These are phyloP conservation scores for Pythium rishiriense DNA, from an alignment of 352 stramenopile genomes.

Conservation along the genomic window DNA sequence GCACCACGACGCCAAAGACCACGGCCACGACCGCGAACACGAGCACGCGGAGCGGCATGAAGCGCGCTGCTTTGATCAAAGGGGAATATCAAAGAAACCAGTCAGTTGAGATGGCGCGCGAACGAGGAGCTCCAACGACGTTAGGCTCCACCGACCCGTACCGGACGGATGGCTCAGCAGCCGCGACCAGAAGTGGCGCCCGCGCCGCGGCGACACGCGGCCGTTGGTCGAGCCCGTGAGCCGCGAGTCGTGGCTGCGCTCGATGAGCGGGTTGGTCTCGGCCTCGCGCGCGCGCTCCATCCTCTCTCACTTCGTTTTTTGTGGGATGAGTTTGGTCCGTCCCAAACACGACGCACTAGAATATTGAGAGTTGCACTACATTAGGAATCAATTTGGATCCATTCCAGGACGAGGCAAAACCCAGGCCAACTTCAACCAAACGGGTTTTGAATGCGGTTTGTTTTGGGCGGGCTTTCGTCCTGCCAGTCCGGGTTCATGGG, in stretches of 20 bases:
- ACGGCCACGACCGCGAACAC: conserved; percentile 48
- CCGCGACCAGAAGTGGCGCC: conserved; percentile 30
- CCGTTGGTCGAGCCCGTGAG: conserved; percentile 14
- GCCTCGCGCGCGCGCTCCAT: conserved; percentile 16
- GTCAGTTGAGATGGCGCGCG: conserved; percentile 7
- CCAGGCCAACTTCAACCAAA: conserved; percentile 15
- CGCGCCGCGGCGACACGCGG: conserved; percentile 21
- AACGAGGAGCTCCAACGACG: neutral
- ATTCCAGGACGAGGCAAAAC: neutral
- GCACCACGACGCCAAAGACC: conserved; percentile 60
- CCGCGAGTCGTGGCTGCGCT: conserved; percentile 18
- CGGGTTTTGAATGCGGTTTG: conserved; percentile 3
- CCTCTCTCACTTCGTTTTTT: neutral
- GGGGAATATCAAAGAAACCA: neutral
- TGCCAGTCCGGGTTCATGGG: neutral
- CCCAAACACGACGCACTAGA: neutral
- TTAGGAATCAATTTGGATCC: neutral
- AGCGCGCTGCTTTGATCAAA: conserved; percentile 24
- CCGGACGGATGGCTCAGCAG: conserved; percentile 22
- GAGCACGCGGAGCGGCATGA: conserved; percentile 48
- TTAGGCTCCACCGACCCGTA: neutral
- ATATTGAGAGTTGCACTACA: neutral
- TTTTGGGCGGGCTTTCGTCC: neutral
- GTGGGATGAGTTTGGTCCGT: neutral
- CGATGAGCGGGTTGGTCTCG: conserved; percentile 26